Conservation (phyloP, 371 early-diverging fungal genomes). For the Chytridiales sp. region DNA sequence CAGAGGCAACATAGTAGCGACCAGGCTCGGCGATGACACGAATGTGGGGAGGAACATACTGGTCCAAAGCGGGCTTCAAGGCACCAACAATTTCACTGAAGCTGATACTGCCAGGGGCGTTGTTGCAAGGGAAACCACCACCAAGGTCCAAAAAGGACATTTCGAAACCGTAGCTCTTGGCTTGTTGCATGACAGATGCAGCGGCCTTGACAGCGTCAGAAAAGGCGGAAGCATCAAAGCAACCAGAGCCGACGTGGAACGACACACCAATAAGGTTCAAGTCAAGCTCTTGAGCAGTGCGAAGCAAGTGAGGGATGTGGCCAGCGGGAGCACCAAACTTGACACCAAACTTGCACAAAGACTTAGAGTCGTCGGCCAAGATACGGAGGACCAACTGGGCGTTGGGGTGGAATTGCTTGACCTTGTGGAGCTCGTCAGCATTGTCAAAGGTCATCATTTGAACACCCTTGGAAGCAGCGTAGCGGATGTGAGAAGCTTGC, state of each 20-base stretch:
- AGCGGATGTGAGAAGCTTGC: conserved; percentile 89
- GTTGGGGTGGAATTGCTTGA: conserved; percentile 74
- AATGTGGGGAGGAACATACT: conserved; percentile 73
- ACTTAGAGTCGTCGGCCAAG: conserved; percentile 90
- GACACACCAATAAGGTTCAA: conserved; percentile 86
- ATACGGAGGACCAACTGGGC: conserved; percentile 91
- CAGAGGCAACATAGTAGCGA: conserved; percentile 91
- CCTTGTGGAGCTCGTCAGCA: conserved; percentile 92
- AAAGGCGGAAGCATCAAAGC: conserved; percentile 88
- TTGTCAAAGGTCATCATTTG: conserved; percentile 97
- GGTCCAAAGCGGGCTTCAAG: conserved; percentile 75
- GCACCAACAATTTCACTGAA: conserved; percentile 85
- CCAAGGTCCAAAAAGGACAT: conserved; percentile 90
- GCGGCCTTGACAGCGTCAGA: conserved; percentile 86
- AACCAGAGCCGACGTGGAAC: conserved; percentile 94
- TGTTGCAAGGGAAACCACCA: conserved; percentile 95
- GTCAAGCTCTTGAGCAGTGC: conserved; percentile 74
- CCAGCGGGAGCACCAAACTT: conserved; percentile 93
- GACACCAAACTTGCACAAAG: conserved; percentile 88
- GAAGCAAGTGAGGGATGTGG: conserved; percentile 66
- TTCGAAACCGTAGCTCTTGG: conserved; percentile 68
- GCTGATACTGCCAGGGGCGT: conserved; percentile 68
- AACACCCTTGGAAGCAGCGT: conserved; percentile 74
- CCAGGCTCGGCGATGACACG: conserved; percentile 98
- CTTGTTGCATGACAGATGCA: conserved; percentile 84